Conservation (phyloP, 768 basidiomycete species). For the Leccinum subgranulosum region DNA sequence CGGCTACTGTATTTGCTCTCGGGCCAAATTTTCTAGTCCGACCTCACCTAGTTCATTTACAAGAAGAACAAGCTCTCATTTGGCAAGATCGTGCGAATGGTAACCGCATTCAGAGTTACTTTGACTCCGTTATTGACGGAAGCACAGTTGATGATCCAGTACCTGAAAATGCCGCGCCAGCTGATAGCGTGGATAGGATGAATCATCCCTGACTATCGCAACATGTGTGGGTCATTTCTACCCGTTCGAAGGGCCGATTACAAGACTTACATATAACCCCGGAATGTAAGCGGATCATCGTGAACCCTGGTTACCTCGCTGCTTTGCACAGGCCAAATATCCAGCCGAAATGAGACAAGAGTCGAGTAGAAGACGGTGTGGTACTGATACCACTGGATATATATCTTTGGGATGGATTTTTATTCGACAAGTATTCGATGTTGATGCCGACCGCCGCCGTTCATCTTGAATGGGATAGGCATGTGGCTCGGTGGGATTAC, state of each 20-base stretch:
- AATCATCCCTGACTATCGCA: not conserved
- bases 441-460: not conserved
- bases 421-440: conserved; percentile 1
- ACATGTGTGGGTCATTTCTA: not conserved
- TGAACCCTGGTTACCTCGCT: conserved; percentile 47
- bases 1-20: not conserved
- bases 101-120: not conserved
- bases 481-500: not conserved
- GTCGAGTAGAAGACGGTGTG: not conserved
- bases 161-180: not conserved
- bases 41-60: conserved; percentile 2
- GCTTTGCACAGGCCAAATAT: conserved; percentile 48
- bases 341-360: conserved; percentile 32
- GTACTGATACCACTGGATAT: not conserved
- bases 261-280: conserved; percentile 34
- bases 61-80: not conserved
- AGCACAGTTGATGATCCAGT: not conserved
- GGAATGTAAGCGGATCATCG: conserved; percentile 59
- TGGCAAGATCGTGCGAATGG: not conserved
- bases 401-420: conserved; percentile 3
- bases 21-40: not conserved
- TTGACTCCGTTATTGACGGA: not conserved
- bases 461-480: not conserved
- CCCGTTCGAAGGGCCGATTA: not conserved
- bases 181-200: not conserved